phyloP scores from a whole-genome alignment of 139 green algal species.

The Coccomyxa sp. region DNA sequence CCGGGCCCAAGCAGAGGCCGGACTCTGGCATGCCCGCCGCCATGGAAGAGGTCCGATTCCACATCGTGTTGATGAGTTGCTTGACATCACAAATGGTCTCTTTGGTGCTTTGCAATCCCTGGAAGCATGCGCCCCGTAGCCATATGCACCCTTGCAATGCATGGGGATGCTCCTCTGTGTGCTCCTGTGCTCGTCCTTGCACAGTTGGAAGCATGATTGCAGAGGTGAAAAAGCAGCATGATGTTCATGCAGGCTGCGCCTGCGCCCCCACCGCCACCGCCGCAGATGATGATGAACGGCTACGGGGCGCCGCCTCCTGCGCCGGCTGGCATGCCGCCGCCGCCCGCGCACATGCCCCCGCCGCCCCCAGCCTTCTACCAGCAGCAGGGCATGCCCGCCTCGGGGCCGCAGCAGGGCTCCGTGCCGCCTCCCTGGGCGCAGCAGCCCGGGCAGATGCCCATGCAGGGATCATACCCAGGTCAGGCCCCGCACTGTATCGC shows the following conservation, averaged over 20 bases:
- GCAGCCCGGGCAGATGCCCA: no score
- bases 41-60: not conserved
- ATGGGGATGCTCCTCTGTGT: not conserved
- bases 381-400: constrained; percentile 18
- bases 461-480: no score
- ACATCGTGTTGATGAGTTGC: not conserved
- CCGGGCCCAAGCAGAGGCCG: constrained; percentile 19
- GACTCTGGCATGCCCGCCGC: not conserved
- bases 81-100: not conserved
- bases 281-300: not conserved
- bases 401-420: not conserved
- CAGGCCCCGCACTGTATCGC: constrained; percentile 10
- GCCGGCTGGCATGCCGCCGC: not conserved
- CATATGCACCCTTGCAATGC: not conserved
- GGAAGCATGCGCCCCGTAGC: not conserved
- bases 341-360: not conserved
- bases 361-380: not conserved
- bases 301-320: not conserved
- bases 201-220: no score
- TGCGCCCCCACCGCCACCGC: not conserved
- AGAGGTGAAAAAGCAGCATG: no score
- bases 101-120: not conserved
- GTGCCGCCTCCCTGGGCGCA: not conserved
- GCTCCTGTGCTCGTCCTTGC: not conserved
- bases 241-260: no score